Conservation (phyloP, 2,329 filamentous ascomycete genomes). For the Monilinia fructigena region DNA sequence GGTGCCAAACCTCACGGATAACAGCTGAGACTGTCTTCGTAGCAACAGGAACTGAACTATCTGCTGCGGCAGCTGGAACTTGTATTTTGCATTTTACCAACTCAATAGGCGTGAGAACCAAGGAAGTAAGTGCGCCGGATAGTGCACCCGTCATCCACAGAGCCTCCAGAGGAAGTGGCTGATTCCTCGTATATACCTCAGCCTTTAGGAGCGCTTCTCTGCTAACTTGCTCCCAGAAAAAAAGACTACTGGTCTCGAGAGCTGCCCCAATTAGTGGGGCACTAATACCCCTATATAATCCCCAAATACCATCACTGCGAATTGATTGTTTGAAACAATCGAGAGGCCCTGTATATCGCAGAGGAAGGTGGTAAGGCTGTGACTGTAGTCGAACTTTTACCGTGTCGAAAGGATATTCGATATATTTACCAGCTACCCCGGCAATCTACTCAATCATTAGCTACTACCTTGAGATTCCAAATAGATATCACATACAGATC, state of each 20-base stretch:
- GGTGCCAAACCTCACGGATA: constrained; percentile 74
- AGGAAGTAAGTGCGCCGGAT: constrained; percentile 83
- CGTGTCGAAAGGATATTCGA: constrained; percentile 98
- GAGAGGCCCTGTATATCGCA: constrained; percentile 79
- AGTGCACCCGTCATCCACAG: constrained; percentile 80
- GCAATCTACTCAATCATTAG: constrained; percentile 55
- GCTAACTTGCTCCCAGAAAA: constrained; percentile 82
- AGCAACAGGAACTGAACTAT: constrained; percentile 45
- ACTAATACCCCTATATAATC: constrained; percentile 85
- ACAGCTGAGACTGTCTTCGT: constrained; percentile 66
- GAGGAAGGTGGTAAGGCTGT: constrained; percentile 80
- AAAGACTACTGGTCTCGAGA: constrained; percentile 86
- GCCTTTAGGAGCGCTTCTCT: constrained; percentile 61
- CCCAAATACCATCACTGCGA: constrained; percentile 68
- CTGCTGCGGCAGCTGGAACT: constrained; percentile 53
- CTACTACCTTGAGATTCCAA: not conserved
- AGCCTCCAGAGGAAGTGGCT: constrained; percentile 69
- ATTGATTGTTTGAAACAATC: constrained; percentile 93
- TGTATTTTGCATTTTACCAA: constrained; percentile 99
- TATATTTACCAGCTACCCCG: constrained; percentile 88
- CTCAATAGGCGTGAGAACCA: constrained; percentile 92
- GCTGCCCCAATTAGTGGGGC: constrained; percentile 89
- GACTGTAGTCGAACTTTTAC: constrained; percentile 96
- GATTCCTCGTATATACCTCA: constrained; percentile 50
- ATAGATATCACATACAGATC: constrained; percentile 61